Conservation (phyloP, 2,329 filamentous ascomycete genomes). For the Ophiostoma pallidulum region DNA sequence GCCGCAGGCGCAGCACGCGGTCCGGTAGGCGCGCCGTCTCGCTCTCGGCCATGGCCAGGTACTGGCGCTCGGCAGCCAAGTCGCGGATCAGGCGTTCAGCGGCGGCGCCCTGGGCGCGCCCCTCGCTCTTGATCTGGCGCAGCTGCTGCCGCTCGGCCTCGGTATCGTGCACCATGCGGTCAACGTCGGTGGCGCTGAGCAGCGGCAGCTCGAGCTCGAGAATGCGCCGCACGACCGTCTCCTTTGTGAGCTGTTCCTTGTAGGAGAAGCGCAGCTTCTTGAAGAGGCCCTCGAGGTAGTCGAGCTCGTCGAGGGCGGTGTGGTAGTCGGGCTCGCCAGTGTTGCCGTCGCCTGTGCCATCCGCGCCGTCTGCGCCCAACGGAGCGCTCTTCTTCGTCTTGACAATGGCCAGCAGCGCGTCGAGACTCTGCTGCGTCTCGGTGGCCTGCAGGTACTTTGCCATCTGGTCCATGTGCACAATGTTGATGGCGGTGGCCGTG, state of each 20-base stretch:
- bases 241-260: slow-evolving; percentile 96
- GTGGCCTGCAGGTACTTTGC: slow-evolving; percentile 10
- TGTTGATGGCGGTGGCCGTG: slow-evolving; percentile 7
- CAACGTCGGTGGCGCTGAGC: slow-evolving; percentile 72
- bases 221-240: slow-evolving; percentile 90
- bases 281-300: slow-evolving; percentile 91
- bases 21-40: slow-evolving; percentile 41
- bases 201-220: slow-evolving; percentile 84
- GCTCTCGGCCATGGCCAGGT: slow-evolving; percentile 38
- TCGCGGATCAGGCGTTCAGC: slow-evolving; percentile 57
- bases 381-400: slow-evolving; percentile 6
- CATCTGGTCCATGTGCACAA: slow-evolving; percentile 16
- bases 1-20: slow-evolving; percentile 15
- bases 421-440: slow-evolving; percentile 12
- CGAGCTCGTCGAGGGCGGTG: slow-evolving; percentile 46
- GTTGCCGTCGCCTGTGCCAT: background rate
- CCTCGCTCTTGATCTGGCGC: slow-evolving; percentile 70
- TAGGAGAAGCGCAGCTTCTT: slow-evolving; percentile 95
- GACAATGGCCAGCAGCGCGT: slow-evolving; percentile 12
- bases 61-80: slow-evolving; percentile 38
- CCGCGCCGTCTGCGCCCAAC: background rate
- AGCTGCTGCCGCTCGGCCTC: slow-evolving; percentile 61
- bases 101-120: slow-evolving; percentile 61
- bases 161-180: slow-evolving; percentile 60
- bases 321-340: slow-evolving; percentile 10